Percentiles rank a stretch among this genome's conserved stretches.
phyloP scores from a whole-genome alignment of 768 basidiomycete genomes.

The Daedalea quercina region DNA sequence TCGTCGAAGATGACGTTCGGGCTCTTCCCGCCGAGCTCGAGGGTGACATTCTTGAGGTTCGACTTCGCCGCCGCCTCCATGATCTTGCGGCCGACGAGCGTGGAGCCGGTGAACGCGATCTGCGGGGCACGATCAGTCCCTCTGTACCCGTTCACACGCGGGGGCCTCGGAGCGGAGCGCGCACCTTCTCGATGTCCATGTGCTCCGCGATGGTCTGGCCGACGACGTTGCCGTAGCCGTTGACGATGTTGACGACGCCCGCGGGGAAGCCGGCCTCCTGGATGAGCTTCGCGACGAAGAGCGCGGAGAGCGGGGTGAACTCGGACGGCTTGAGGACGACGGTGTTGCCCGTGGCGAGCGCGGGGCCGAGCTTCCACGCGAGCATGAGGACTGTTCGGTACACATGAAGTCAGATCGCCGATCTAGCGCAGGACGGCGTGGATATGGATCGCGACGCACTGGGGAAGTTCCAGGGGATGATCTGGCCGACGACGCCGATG shows the following conservation, averaged over 20 bases:
- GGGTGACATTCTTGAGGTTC: constrained; percentile 65
- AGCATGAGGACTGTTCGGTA: constrained; percentile 43
- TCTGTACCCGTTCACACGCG: neutral
- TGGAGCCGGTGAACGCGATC: constrained; percentile 70
- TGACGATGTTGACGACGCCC: constrained; percentile 56
- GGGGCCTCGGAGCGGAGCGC: neutral
- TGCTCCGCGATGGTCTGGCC: constrained; percentile 54
- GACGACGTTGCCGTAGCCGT: constrained; percentile 47
- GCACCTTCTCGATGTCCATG: constrained; percentile 47
- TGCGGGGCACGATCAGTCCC: neutral
- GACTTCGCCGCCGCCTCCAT: constrained; percentile 51
- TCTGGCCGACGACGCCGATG: constrained; percentile 47
- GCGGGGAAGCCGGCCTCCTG: constrained; percentile 56
- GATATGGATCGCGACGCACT: too few species aligned
- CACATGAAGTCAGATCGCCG: neutral
- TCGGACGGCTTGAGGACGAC: constrained; percentile 66
- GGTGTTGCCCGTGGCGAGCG: constrained; percentile 55
- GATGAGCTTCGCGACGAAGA: constrained; percentile 37
- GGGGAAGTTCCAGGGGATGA: constrained; percentile 68
- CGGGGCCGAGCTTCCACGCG: constrained; percentile 57
- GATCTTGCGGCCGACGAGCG: constrained; percentile 55
- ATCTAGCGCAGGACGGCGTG: too few species aligned
- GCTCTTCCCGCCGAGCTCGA: constrained; percentile 72
- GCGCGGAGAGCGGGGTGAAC: constrained; percentile 52
- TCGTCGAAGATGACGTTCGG: constrained; percentile 58